Conservation (phyloP, 2,329 filamentous ascomycete genomes). For the Fusarium nanum region DNA sequence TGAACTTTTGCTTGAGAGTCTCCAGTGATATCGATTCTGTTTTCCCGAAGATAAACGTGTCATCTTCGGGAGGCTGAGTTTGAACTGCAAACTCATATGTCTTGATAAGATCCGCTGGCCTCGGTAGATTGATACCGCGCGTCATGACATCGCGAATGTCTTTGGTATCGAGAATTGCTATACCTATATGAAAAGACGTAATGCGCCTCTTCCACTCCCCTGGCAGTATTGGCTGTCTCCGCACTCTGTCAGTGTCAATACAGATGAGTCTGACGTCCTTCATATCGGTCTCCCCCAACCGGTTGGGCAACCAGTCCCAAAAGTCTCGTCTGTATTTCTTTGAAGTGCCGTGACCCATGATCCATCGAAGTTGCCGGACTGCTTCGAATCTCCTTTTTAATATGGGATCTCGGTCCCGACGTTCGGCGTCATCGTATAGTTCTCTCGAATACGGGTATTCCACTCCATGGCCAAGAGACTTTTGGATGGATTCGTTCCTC, state of each 20-base stretch:
- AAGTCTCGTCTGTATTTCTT: background rate
- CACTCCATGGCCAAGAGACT: background rate
- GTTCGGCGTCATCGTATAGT: background rate
- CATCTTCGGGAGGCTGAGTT: background rate
- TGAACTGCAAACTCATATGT: constrained; percentile 18
- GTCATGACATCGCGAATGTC: background rate
- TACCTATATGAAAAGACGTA: constrained; percentile 19
- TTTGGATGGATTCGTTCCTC: background rate
- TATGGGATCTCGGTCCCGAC: background rate
- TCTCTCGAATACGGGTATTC: constrained; percentile 17
- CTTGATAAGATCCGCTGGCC: constrained; percentile 1
- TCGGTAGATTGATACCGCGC: background rate
- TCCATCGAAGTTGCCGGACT: background rate
- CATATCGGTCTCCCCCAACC: constrained; percentile 1
- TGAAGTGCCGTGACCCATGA: constrained; percentile 3
- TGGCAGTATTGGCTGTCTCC: background rate
- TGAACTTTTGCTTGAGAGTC: background rate
- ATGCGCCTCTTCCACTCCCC: background rate
- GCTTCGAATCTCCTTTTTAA: background rate
- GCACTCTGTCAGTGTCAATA: constrained; percentile 8
- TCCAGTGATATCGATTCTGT: constrained; percentile 6
- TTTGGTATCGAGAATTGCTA: constrained; percentile 27
- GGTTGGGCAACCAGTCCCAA: background rate
- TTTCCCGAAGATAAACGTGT: constrained; percentile 12
- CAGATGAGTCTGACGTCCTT: constrained; percentile 20